Conservation (phyloP, 495 filamentous ascomycete genomes). For the Friedmanniomyces simplex region DNA sequence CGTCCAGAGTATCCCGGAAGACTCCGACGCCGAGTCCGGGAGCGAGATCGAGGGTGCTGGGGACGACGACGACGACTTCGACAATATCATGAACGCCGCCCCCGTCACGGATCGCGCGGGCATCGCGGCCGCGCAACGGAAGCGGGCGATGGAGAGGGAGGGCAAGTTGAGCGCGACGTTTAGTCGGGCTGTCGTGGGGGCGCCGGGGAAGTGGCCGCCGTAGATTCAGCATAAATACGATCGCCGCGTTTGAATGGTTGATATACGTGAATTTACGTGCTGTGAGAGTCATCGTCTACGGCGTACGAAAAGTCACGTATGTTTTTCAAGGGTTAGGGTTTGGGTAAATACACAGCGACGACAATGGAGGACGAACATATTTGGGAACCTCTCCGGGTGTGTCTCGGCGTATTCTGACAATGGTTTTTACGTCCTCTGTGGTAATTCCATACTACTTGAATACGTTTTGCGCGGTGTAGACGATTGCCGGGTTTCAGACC, state of each 20-base stretch:
- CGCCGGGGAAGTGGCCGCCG: conserved; percentile 52
- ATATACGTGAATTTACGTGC: too few relatives aligned
- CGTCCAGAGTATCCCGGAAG: conserved; percentile 23
- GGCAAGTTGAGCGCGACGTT: conserved; percentile 45
- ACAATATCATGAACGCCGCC: conserved; percentile 83
- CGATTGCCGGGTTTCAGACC: too few relatives aligned
- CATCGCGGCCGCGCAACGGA: conserved; percentile 49
- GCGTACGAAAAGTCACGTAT: background rate
- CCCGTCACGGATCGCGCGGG: conserved; percentile 76
- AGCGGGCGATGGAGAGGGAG: conserved; percentile 31
- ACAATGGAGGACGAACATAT: background rate
- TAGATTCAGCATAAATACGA: too few relatives aligned
- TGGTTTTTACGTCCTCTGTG: background rate
- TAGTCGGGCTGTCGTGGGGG: conserved; percentile 49
- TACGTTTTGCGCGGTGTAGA: too few relatives aligned
- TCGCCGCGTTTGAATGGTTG: too few relatives aligned
- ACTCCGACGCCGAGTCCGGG: conserved; percentile 59
- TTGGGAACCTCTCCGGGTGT: background rate
- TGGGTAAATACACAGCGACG: background rate
- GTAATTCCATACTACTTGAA: too few relatives aligned
- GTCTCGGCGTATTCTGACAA: background rate
- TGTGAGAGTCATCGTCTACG: too few relatives aligned
- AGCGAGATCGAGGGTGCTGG: conserved; percentile 25
- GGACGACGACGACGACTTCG: conserved; percentile 45
- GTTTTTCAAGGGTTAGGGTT: background rate